Conservation (phyloP, 306 rosid genomes). For the Sicyos baderoa region DNA sequence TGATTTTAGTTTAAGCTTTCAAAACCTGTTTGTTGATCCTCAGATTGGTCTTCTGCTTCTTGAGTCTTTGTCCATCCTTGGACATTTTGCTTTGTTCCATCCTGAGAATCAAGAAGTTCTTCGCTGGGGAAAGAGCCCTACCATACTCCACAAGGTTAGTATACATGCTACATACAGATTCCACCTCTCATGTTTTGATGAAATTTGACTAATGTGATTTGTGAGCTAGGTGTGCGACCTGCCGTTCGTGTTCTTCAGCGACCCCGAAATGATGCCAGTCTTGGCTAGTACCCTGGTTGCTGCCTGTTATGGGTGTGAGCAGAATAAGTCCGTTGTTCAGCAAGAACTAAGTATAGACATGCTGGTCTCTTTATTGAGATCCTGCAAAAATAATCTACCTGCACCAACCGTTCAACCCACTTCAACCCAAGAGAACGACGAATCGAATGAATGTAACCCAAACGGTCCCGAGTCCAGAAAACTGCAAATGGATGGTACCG, state of each 20-base stretch:
- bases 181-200: constrained; percentile 16
- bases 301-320: constrained; percentile 82
- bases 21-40: constrained; percentile 23
- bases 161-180: constrained; percentile 7
- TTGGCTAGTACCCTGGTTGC: constrained; percentile 82
- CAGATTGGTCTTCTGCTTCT: constrained; percentile 82
- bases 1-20: not conserved
- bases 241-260: constrained; percentile 92
- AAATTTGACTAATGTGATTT: constrained; percentile 35
- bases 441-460: constrained; percentile 44
- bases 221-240: constrained; percentile 78
- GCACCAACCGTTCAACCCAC: constrained; percentile 30
- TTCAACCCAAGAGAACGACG: constrained; percentile 47
- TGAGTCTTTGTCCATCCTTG: constrained; percentile 73
- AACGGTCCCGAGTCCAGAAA: constrained; percentile 35
- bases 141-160: constrained; percentile 88
- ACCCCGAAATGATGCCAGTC: constrained; percentile 94
- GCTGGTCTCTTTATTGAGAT: constrained; percentile 73
- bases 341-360: constrained; percentile 89
- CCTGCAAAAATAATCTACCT: constrained; percentile 47
- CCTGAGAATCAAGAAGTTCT: constrained; percentile 91
- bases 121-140: constrained; percentile 95
- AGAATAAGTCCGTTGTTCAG: constrained; percentile 84
- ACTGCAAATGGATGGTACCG: constrained; percentile 36
- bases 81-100: constrained; percentile 88